phyloP scores from a whole-genome alignment of 2,329 filamentous ascomycete species.

The Aspergillus transmontanensis region DNA sequence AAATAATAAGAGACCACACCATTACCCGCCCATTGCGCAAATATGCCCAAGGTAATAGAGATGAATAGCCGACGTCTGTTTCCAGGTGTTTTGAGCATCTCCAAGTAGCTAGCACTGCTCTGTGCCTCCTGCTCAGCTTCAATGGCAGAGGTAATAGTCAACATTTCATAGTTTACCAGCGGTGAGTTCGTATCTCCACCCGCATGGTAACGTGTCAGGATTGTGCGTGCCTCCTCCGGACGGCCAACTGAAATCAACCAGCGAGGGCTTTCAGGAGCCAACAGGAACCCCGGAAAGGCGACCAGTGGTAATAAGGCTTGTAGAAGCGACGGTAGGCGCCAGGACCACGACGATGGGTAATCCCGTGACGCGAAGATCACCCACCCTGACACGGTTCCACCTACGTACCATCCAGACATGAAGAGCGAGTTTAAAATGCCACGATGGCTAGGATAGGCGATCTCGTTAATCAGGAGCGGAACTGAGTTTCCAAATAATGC shows the following conservation, averaged over 20 bases:
- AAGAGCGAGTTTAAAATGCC: slow-evolving; percentile 37
- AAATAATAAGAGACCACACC: slow-evolving; percentile 28
- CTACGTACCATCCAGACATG: slow-evolving; percentile 40
- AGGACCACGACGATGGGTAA: slow-evolving; percentile 23
- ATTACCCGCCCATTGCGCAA: slow-evolving; percentile 30
- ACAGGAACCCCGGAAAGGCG: slow-evolving; percentile 19
- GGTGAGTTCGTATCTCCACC: slow-evolving; percentile 20
- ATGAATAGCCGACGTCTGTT: slow-evolving; percentile 19
- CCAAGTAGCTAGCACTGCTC: slow-evolving; percentile 17
- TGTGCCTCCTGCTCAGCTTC: slow-evolving; percentile 17
- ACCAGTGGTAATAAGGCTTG: slow-evolving; percentile 21
- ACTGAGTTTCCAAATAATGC: slow-evolving; percentile 36
- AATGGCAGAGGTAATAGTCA: slow-evolving; percentile 22
- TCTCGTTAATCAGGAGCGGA: slow-evolving; percentile 48
- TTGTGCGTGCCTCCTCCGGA: slow-evolving; percentile 18
- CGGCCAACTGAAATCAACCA: slow-evolving; percentile 23
- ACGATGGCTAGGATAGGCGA: slow-evolving; percentile 47
- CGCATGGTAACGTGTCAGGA: slow-evolving; percentile 24
- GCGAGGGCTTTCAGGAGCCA: slow-evolving; percentile 26
- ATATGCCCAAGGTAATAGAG: slow-evolving; percentile 16
- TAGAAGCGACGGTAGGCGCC: slow-evolving; percentile 27
- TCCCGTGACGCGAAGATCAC: slow-evolving; percentile 27
- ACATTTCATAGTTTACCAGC: slow-evolving; percentile 22
- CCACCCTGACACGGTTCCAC: slow-evolving; percentile 30
- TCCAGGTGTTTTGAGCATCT: slow-evolving; percentile 20